Conservation (phyloP, 768 basidiomycete genomes). For the Austroboletus festivus region DNA sequence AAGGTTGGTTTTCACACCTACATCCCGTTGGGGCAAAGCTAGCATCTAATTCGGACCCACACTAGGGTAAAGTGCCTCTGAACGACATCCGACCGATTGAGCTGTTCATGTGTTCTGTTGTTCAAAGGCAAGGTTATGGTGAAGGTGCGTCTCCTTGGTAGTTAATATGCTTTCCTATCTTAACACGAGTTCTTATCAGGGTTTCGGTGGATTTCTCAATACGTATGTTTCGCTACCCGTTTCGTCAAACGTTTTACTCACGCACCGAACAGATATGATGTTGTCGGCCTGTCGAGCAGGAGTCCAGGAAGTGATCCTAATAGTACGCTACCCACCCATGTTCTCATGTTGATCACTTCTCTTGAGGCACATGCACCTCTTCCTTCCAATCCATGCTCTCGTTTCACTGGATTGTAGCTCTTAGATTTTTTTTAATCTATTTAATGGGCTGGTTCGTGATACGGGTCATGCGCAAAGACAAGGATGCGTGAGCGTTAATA, state of each 20-base stretch:
- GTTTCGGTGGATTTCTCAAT: conserved; percentile 97
- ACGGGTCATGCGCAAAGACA: not conserved
- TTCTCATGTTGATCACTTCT: conserved; percentile 11
- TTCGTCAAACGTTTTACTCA: conserved; percentile 7
- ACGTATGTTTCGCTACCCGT: conserved; percentile 50
- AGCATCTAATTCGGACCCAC: not conserved
- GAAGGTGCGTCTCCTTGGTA: conserved; percentile 57
- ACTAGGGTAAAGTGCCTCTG: conserved; percentile 93
- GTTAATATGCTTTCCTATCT: not conserved
- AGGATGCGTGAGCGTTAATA: no score
- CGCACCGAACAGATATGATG: conserved; percentile 24
- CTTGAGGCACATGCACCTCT: conserved; percentile 9
- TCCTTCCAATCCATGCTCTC: conserved; percentile 17
- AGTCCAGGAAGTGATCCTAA: conserved; percentile 6
- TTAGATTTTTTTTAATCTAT: conserved; percentile 25
- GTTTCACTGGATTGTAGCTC: conserved; percentile 12
- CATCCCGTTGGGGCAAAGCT: not conserved
- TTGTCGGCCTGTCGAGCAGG: not conserved
- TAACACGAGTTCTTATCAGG: conserved; percentile 38
- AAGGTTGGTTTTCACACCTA: conserved; percentile 56
- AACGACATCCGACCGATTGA: conserved; percentile 97
- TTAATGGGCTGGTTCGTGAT: not conserved
- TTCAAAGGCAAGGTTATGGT: conserved; percentile 97
- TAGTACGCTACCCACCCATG: conserved; percentile 24
- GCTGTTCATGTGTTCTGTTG: conserved; percentile 99